Evolutionary conservation across 2,329 filamentous ascomycete genomes (phyloP).

Genomic region (Microdochium nivale): DNA sequence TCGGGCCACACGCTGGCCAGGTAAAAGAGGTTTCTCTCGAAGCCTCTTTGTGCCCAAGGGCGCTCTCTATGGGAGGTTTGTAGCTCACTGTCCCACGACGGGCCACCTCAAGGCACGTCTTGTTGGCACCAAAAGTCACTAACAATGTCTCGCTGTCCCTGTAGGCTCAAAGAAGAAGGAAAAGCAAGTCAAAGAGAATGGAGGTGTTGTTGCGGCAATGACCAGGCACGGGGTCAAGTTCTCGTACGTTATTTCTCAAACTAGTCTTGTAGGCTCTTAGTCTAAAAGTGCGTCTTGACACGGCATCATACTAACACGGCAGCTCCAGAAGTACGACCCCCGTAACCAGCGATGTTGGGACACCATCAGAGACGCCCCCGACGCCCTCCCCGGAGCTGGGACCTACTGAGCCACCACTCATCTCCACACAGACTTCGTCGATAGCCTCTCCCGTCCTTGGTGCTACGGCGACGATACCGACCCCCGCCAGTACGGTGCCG

Average conservation of each 20-base stretch:
- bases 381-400: conserved; percentile 19
- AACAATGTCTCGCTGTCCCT: conserved; percentile 19
- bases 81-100: background rate
- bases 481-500: conserved; percentile 21
- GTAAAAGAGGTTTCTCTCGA: background rate
- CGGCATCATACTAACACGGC: background rate
- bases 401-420: conserved; percentile 17
- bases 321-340: background rate
- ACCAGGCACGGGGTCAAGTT: conserved; percentile 24
- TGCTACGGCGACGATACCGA: conserved; percentile 20
- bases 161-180: conserved; percentile 26
- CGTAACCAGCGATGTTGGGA: conserved; percentile 12
- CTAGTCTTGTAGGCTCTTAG: conserved; percentile 5
- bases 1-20: background rate
- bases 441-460: conserved; percentile 18
- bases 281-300: background rate
- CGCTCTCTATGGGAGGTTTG: background rate
- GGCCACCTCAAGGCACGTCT: too few relatives aligned
- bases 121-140: conserved; percentile 7
- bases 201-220: conserved; percentile 24
- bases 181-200: conserved; percentile 23
- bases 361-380: conserved; percentile 16
- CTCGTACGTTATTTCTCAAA: conserved; percentile 14
- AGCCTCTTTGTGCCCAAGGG: background rate
- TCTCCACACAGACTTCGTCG: conserved; percentile 17